Conservation (phyloP, 2,329 filamentous ascomycete genomes). For the Alternaria consortialis region DNA sequence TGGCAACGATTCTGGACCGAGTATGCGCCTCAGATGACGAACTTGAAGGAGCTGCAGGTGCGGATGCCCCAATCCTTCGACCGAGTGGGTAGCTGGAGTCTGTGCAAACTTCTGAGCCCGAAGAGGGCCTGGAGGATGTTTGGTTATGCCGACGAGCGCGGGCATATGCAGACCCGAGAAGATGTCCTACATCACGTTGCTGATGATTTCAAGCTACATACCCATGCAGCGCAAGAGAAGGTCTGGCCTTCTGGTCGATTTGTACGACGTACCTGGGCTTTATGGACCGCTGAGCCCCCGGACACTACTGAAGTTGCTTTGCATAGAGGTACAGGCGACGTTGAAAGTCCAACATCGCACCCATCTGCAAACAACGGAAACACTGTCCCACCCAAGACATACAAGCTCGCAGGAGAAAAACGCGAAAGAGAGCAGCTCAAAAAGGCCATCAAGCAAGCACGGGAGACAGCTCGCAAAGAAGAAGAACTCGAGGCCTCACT, state of each 20-base stretch:
- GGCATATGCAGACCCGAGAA: constrained; percentile 27
- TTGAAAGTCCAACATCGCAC: background rate
- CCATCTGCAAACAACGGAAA: background rate
- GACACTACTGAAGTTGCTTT: background rate
- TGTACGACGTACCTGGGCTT: constrained; percentile 25
- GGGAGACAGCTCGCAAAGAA: background rate
- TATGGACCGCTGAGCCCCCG: background rate
- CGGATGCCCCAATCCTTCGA: constrained; percentile 38
- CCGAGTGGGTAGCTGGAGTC: constrained; percentile 21
- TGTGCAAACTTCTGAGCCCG: constrained; percentile 26
- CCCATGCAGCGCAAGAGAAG: constrained; percentile 11
- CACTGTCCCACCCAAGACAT: background rate
- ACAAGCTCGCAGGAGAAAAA: background rate
- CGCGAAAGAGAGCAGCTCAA: background rate
- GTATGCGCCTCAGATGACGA: constrained; percentile 26
- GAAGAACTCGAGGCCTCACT: background rate
- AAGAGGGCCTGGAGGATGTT: constrained; percentile 29
- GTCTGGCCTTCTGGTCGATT: constrained; percentile 26
- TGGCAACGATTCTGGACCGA: constrained; percentile 40
- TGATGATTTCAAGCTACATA: background rate
- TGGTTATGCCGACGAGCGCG: constrained; percentile 29
- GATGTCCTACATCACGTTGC: constrained; percentile 10
- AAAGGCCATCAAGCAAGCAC: background rate
- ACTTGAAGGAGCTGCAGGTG: constrained; percentile 26
- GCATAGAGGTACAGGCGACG: background rate